Base-by-base conservation (phyloP, 805 yeast species). In the Metschnikowia noctiluminum region DNA sequence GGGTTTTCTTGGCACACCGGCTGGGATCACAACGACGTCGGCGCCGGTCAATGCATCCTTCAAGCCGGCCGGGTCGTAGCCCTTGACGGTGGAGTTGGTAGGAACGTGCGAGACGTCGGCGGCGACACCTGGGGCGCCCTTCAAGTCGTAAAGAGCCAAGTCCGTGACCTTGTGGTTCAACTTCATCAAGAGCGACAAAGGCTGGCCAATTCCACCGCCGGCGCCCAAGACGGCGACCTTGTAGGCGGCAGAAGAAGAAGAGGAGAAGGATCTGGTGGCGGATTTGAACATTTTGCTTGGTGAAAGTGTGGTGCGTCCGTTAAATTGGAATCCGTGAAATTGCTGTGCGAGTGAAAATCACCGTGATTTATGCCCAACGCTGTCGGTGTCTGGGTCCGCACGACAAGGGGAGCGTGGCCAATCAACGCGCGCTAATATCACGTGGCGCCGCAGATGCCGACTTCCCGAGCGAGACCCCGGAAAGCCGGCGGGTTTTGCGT, bases 1-100 rank as follows among this genome's bases (percentile, higher is more conserved):
- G 60, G 97, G 97, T 78, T 90, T 91, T 82, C 95, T 88, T 78
- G 96, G 97, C 50, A 91, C 95, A 78, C 97, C 97, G 49, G 97
- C 97, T 66, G 97, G 97, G 71, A 91, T 88, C 50, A 91, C 80
- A 45, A 91, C 91, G 52, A 91, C 84, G 61, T 90, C 95, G 45
- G 96, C 81, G 43, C 84, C 90, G 45, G 78, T 73, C 60, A 91
- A 74, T 15, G 97, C 96, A 48, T 72, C 74, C 51, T 77, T 73
- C 55, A 89, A 73, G 52, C 84, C 80, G 56, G 87, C 96, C 60
- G 96, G 95, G 51, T 88, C 79, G 79, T 79, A 91, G 57, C 97
- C 97, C 58, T 75, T 80, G 61, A 92, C 97, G 49, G 80, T 81
- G 55, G 96, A 88, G 78, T 87, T 82, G 66, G 97, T 88, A 76